Conservation (phyloP, 2,329 filamentous ascomycete species). For the Gnomoniopsis smithogilvyi region DNA sequence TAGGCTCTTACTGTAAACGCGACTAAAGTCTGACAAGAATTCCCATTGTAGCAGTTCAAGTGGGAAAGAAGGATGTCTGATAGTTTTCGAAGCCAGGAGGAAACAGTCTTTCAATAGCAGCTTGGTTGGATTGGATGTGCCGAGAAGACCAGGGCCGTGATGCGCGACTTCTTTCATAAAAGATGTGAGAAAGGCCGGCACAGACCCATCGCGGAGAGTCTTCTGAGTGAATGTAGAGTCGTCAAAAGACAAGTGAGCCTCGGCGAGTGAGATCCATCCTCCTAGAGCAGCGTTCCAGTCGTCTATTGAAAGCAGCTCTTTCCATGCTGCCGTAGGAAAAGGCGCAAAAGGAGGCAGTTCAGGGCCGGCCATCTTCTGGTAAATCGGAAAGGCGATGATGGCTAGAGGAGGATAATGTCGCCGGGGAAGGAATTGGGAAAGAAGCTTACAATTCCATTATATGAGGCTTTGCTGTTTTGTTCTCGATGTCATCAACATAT, state of each 20-base stretch:
- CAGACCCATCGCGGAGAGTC: conserved; percentile 53
- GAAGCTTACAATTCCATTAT: not conserved
- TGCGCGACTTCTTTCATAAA: conserved; percentile 57
- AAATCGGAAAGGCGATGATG: not conserved
- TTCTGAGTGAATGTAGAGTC: conserved; percentile 51
- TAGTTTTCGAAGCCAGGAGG: conserved; percentile 57
- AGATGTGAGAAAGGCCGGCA: conserved; percentile 62
- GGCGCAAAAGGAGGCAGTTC: conserved; percentile 71
- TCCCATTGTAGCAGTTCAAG: conserved; percentile 56
- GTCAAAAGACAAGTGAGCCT: conserved; percentile 60
- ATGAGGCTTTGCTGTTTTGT: not conserved
- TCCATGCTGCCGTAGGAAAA: conserved; percentile 69
- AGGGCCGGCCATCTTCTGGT: not conserved
- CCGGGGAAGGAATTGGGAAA: too few relatives aligned
- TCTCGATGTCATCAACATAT: not conserved
- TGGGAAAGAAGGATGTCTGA: conserved; percentile 42
- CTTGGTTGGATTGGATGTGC: conserved; percentile 31
- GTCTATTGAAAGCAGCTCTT: conserved; percentile 58
- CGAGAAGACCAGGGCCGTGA: conserved; percentile 31
- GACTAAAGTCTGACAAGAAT: conserved; percentile 67
- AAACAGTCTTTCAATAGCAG: conserved; percentile 63
- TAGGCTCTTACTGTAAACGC: conserved; percentile 46
- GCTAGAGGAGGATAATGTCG: not conserved
- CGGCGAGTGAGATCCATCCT: conserved; percentile 69
- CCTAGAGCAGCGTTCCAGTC: conserved; percentile 79